These are phyloP conservation scores for Ajuga chamaepitys DNA, from an alignment of 257 asterid genomes.

Conservation along the genomic window DNA sequence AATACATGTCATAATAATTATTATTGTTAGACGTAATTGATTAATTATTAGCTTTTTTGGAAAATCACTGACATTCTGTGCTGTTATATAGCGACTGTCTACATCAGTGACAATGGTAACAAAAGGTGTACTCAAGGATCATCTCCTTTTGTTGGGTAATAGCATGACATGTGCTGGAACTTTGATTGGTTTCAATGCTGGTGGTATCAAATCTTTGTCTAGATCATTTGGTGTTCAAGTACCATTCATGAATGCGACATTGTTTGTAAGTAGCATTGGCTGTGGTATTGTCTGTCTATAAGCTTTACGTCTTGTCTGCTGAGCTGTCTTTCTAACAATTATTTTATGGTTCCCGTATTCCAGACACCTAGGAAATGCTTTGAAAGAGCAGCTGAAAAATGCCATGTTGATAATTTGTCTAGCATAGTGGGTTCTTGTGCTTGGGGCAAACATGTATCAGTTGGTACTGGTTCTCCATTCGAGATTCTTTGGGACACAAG, in stretches of 20 bases:
- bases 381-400: conserved; percentile 96
- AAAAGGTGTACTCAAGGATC: conserved; percentile 96
- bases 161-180: conserved; percentile 95
- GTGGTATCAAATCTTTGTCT: conserved; percentile 85
- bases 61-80: conserved; percentile 4
- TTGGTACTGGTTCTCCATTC: conserved; percentile 93
- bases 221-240: conserved; percentile 71
- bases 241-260: conserved; percentile 87
- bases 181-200: conserved; percentile 81
- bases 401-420: conserved; percentile 74
- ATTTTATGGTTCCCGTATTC: conserved; percentile 4
- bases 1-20: not conserved
- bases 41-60: not conserved
- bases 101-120: conserved; percentile 95
- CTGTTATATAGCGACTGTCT: conserved; percentile 64
- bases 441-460: conserved; percentile 93
- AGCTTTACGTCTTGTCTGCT: not conserved
- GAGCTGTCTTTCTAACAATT: conserved; percentile 8
- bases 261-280: conserved; percentile 53
- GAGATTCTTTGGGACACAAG: conserved; percentile 84
- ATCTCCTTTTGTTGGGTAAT: conserved; percentile 80
- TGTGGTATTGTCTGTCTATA: conserved; percentile 1
- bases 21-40: not conserved
- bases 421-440: conserved; percentile 95
- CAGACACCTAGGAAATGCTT: conserved; percentile 95